Conservation (phyloP, 2,329 filamentous ascomycete genomes). For the Trichophyton mentagrophytes region DNA sequence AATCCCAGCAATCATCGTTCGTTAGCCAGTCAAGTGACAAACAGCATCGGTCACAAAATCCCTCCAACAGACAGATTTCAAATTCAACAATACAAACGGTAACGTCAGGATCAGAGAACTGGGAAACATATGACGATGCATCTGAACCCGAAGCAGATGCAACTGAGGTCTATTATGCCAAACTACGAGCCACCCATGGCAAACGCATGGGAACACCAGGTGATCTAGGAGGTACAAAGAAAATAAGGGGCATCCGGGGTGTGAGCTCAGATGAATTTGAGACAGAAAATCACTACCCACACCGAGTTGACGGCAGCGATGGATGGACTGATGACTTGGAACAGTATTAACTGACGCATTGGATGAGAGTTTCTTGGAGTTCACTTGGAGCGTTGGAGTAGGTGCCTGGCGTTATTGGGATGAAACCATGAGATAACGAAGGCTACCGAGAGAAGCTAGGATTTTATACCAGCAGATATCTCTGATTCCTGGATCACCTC, state of each 20-base stretch:
- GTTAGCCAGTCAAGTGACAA: conserved; percentile 7
- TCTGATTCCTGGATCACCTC: background rate
- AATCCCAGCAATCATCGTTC: conserved; percentile 15
- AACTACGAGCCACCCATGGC: conserved; percentile 54
- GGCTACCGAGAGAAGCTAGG: background rate
- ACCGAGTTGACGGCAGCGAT: conserved; percentile 39
- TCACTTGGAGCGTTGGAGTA: background rate
- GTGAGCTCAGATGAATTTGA: conserved; percentile 32
- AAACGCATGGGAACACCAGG: conserved; percentile 46
- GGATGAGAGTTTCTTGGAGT: background rate
- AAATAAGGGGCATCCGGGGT: conserved; percentile 35
- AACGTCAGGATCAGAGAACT: conserved; percentile 81
- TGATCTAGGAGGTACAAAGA: conserved; percentile 25
- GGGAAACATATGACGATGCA: conserved; percentile 88
- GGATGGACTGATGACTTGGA: conserved; percentile 43
- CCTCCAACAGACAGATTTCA: conserved; percentile 52
- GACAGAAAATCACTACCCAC: conserved; percentile 31
- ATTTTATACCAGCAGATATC: background rate
- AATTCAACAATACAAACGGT: conserved; percentile 50
- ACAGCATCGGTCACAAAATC: conserved; percentile 19
- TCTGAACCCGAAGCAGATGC: conserved; percentile 63
- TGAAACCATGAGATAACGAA: background rate
- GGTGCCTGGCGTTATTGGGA: background rate
- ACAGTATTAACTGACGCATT: conserved; percentile 25
- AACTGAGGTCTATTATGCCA: conserved; percentile 68